Evolutionary conservation across 2,329 filamentous ascomycete genomes (phyloP).

Genomic region (Dothideomycetes sp.): DNA sequence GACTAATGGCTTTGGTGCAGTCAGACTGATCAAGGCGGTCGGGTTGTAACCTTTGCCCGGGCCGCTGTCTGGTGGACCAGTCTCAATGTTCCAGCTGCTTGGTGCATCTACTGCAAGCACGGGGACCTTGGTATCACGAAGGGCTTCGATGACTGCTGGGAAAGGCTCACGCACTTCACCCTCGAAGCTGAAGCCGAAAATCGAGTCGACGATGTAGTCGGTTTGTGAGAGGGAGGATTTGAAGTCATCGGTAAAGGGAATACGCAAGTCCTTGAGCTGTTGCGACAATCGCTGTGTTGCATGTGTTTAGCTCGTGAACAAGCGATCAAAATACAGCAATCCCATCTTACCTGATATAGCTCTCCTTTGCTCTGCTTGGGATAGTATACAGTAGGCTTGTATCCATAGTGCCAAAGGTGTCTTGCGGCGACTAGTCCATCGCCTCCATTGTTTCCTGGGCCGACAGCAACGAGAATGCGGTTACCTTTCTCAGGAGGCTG

Average conservation of each 20-base stretch:
- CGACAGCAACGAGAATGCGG: constrained; percentile 78
- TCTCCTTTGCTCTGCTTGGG: constrained; percentile 88
- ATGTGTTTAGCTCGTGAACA: background rate
- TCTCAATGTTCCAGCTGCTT: constrained; percentile 88
- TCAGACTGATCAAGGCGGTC: constrained; percentile 71
- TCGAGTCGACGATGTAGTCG: constrained; percentile 82
- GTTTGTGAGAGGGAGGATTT: constrained; percentile 52
- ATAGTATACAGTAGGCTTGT: constrained; percentile 80
- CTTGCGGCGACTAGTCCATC: constrained; percentile 91
- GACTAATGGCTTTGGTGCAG: constrained; percentile 84
- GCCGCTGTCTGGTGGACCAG: constrained; percentile 67
- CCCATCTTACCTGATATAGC: constrained; percentile 60
- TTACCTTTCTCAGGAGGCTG: constrained; percentile 66
- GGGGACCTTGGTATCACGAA: constrained; percentile 63
- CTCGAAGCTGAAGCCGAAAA: constrained; percentile 92
- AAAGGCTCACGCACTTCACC: constrained; percentile 92
- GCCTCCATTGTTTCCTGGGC: constrained; percentile 70
- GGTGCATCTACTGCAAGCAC: constrained; percentile 88
- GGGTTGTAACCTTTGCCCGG: constrained; percentile 76
- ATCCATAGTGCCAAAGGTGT: constrained; percentile 86
- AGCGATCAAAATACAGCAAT: background rate
- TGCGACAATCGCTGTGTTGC: constrained; percentile 62
- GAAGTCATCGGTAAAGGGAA: constrained; percentile 83
- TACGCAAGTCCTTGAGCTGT: constrained; percentile 71
- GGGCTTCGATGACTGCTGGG: constrained; percentile 64